Conservation (phyloP, 164 flowering plant species). For the Macadamia integrifolia region DNA sequence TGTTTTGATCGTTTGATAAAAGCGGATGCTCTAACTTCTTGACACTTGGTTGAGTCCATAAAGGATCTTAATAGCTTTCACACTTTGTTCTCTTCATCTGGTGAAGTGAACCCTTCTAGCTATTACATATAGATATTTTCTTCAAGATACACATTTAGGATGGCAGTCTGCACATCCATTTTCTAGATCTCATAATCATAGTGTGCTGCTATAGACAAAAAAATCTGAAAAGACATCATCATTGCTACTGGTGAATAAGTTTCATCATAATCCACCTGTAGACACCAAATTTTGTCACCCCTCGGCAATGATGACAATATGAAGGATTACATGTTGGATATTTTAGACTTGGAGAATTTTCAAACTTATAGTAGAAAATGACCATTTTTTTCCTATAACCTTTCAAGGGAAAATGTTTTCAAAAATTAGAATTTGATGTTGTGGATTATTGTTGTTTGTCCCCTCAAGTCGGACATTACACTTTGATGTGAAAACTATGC, state of each 20-base stretch:
- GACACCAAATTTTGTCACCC: no score
- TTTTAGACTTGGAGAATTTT: no score
- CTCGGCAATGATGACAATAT: no score
- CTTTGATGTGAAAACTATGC: no score
- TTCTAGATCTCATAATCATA: slow-evolving; percentile 15
- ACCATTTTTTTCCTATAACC: no score
- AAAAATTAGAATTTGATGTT: no score
- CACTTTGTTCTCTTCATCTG: background rate
- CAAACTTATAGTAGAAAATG: no score
- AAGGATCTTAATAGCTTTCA: background rate
- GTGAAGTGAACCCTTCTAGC: background rate
- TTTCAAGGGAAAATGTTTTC: no score
- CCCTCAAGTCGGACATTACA: no score
- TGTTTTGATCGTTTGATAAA: background rate
- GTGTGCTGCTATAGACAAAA: background rate
- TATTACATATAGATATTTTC: slow-evolving; percentile 11
- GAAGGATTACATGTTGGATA: no score
- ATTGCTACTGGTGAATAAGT: slow-evolving; percentile 1
- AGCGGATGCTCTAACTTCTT: background rate
- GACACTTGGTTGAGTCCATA: slow-evolving; percentile 4
- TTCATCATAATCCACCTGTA: background rate
- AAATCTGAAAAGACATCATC: background rate
- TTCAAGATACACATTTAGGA: slow-evolving; percentile 3
- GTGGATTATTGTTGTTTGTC: no score
- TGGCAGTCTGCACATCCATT: slow-evolving; percentile 14